Evolutionary conservation across 108 stramenopile species (phyloP).

Genomic region (Pseudonitzschia multiseries): DNA sequence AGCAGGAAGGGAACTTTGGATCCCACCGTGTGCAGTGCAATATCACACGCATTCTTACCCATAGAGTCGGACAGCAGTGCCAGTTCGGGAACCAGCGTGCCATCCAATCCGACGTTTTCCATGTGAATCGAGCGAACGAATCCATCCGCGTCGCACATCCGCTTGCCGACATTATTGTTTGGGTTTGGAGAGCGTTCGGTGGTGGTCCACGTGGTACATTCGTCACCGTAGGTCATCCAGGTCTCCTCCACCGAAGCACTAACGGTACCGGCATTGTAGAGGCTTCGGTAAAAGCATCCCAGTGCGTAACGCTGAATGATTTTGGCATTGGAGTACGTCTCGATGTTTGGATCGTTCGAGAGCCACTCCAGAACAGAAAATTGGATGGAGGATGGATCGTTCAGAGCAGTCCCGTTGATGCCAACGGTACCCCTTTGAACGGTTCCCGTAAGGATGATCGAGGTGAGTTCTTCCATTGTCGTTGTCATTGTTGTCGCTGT

Average conservation of each 20-base stretch:
- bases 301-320: slow-evolving; percentile 30
- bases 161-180: not conserved
- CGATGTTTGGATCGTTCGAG: slow-evolving; percentile 5
- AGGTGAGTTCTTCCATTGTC: too few species aligned
- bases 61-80: slow-evolving; percentile 20
- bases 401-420: not conserved
- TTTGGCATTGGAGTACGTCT: slow-evolving; percentile 1
- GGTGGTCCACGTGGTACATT: not conserved
- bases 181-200: not conserved
- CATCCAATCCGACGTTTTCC: slow-evolving; percentile 24
- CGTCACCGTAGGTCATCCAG: slow-evolving; percentile 18
- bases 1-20: not conserved
- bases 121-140: slow-evolving; percentile 20
- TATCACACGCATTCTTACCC: slow-evolving; percentile 18
- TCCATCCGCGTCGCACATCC: not conserved
- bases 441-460: not conserved
- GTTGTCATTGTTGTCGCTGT: too few species aligned
- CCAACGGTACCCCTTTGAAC: not conserved
- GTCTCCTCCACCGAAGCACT: not conserved
- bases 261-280: not conserved
- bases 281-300: slow-evolving; percentile 15
- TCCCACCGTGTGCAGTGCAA: not conserved
- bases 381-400: slow-evolving; percentile 3
- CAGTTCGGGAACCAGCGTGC: slow-evolving; percentile 28
- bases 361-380: slow-evolving; percentile 23